These are phyloP conservation scores for Deakozyma indianensis DNA, from an alignment of 805 yeast genomes.

Conservation along the genomic window DNA sequence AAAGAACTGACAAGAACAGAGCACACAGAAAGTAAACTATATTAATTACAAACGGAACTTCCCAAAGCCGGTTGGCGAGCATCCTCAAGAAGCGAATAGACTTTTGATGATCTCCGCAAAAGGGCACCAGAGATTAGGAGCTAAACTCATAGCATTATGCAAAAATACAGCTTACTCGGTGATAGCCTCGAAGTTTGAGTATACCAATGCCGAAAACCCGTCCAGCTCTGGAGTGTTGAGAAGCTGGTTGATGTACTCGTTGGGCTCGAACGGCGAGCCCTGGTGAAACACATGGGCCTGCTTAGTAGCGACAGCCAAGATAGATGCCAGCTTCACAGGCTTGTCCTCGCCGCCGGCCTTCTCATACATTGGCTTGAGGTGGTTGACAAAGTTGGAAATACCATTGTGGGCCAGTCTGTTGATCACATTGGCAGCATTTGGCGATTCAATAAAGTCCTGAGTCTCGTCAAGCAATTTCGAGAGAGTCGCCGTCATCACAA, in stretches of 20 bases:
- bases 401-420: constrained; percentile 29
- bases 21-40: too few relatives aligned
- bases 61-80: too few relatives aligned
- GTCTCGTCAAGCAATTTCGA: constrained; percentile 29
- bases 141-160: too few relatives aligned
- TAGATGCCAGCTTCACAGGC: constrained; percentile 46
- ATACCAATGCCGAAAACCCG: constrained; percentile 80
- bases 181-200: constrained; percentile 45
- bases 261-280: constrained; percentile 24
- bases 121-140: too few relatives aligned
- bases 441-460: constrained; percentile 26
- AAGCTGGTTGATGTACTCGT: constrained; percentile 33
- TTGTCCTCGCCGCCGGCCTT: constrained; percentile 11
- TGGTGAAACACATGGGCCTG: constrained; percentile 45
- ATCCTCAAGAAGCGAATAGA: too few relatives aligned
- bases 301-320: constrained; percentile 53
- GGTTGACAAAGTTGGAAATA: constrained; percentile 31
- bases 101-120: too few relatives aligned
- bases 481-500: constrained; percentile 13
- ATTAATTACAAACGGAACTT: too few relatives aligned
- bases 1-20: too few relatives aligned
- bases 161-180: neutral
- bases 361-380: constrained; percentile 14
- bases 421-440: constrained; percentile 25
- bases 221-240: constrained; percentile 50